Percentiles rank a stretch among this genome's conserved stretches.
Conservation (phyloP, 495 filamentous ascomycete genomes). For the Corynascus novoguineensis region DNA sequence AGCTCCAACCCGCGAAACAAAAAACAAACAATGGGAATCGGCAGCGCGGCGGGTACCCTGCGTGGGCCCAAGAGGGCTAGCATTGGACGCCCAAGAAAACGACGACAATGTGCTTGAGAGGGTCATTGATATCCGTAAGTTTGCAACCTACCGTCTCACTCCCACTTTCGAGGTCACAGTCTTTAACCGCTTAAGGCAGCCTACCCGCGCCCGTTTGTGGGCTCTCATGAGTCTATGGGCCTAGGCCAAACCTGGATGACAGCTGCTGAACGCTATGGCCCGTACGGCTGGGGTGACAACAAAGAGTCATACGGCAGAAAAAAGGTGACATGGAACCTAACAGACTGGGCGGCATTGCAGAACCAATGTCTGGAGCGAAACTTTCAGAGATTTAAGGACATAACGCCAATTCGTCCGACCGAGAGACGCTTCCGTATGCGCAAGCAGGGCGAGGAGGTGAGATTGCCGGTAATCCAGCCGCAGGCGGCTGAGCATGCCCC, state of each 20-base stretch:
- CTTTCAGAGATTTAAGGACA: neutral
- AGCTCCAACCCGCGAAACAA: neutral
- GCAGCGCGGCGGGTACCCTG: neutral
- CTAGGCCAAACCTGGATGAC: conserved; percentile 6
- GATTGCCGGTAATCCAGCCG: neutral
- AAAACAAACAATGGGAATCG: neutral
- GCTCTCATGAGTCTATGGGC: neutral
- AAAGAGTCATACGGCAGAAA: neutral
- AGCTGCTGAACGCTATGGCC: conserved; percentile 4
- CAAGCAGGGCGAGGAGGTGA: neutral
- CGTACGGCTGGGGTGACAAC: conserved; percentile 4
- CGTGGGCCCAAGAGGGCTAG: neutral
- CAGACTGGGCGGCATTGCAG: neutral
- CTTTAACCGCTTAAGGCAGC: neutral
- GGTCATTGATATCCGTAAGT: conserved; percentile 3
- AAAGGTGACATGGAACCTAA: neutral
- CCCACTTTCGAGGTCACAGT: neutral
- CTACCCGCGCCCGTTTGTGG: conserved; percentile 1
- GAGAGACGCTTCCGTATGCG: conserved; percentile 1
- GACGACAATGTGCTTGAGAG: conserved; percentile 3
- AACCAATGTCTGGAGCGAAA: conserved; percentile 1
- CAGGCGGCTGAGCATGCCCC: neutral
- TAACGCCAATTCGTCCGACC: neutral
- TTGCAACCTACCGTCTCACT: neutral
- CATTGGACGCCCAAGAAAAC: neutral